phyloP scores from a whole-genome alignment of 345 rosid genomes.

The Abelmoschus esculentus region DNA sequence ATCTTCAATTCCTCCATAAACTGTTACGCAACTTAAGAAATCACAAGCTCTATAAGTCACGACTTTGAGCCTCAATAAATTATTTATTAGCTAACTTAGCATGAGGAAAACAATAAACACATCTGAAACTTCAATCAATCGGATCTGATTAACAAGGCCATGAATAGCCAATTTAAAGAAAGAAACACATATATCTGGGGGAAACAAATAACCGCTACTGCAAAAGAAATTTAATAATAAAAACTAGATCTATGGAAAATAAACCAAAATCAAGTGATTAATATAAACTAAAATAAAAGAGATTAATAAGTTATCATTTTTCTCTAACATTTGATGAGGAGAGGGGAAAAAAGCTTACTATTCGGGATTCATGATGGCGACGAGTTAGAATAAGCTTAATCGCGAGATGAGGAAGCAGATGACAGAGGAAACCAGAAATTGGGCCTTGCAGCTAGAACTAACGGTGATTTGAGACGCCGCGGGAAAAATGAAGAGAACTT shows the following conservation, averaged over 20 bases:
- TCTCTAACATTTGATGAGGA: neutral
- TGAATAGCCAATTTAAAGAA: neutral
- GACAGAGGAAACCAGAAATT: neutral
- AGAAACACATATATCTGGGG: neutral
- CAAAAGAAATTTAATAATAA: neutral
- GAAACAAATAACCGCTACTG: neutral
- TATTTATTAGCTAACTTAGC: neutral
- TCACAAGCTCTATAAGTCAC: neutral
- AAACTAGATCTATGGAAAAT: constrained; percentile 3
- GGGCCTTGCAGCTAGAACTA: constrained; percentile 16
- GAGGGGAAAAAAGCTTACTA: constrained; percentile 43
- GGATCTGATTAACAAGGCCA: constrained; percentile 22
- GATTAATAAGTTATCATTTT: neutral
- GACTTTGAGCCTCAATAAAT: neutral
- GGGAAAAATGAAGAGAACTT: constrained; percentile 13
- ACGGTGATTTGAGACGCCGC: constrained; percentile 20
- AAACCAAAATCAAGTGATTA: neutral
- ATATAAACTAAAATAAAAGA: neutral
- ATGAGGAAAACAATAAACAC: constrained; percentile 11
- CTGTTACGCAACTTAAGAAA: constrained; percentile 1
- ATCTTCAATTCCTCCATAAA: neutral
- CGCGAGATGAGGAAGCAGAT: constrained; percentile 10
- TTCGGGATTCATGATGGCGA: constrained; percentile 78
- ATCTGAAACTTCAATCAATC: constrained; percentile 21
- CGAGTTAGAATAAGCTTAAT: constrained; percentile 11